Evolutionary conservation across 1,284 basidiomycete species (phyloP), one percentile per base, ranked within the genome.

Genomic region (Tilletia caries): DNA sequence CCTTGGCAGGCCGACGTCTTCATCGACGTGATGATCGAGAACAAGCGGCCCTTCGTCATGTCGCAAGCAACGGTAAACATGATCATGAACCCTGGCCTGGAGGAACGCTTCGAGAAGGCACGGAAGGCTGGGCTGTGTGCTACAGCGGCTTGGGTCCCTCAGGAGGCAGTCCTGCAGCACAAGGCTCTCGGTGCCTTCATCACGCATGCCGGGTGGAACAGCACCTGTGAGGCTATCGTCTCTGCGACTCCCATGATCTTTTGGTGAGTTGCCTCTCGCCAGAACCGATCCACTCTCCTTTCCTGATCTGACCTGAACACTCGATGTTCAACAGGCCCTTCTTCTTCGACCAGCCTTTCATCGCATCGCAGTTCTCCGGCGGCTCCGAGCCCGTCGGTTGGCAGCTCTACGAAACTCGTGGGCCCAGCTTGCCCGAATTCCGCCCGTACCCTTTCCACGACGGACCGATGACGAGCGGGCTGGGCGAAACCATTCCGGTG

Each of bases 201-300:
- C 52, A 54, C 52, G 52, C 52, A 54, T 29, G 52, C n/a, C n/a
- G 52, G 52, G 13, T 54, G 52, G 52, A 54, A 54, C 52, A 54
- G 52, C 25, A 27, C 29, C 15, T 54, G 52, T 8, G 52, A 54
- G 52, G 23, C 52, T 8, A 29, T 54, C 13, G 52, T 25, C 2
- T 13, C 23, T 13, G 29, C 52, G 6, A 29, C 29, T 13, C 52
- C 52, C 23, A 23, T 54, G 52, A 29, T 54, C 52, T 27, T 54
- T 13, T 54, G 52, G 52, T 54, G 52, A 54, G 52, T 50, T 41
- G 37, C 37, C 8, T 10, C 37, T 41, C 15, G 37, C 37, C 37
- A 41, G 8, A 6, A 10, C 37, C 37, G 15, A 41, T 41, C 15
- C 37, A 10, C 8, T 41, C 37, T 41, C 37, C 10, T 41, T 41